A percentile compares a stretch with the other conserved stretches of the same genome.
These are phyloP conservation scores for Nitzschia inconspicua DNA, from an alignment of 108 stramenopile species.

Conservation along the genomic window DNA sequence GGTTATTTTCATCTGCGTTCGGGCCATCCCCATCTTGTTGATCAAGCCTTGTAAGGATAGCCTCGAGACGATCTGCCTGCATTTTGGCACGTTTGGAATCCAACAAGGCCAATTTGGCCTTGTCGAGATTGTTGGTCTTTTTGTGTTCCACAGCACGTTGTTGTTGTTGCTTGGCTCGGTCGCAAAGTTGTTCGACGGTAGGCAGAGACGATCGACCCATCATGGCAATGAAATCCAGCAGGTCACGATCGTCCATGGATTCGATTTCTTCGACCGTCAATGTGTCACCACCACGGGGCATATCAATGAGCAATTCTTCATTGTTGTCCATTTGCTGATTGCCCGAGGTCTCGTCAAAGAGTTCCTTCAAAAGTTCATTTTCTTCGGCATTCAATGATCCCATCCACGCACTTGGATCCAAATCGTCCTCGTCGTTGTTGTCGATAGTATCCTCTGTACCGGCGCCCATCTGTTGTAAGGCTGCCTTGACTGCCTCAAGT, in stretches of 20 bases:
- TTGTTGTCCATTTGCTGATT: background rate
- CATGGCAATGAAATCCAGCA: conserved; percentile 4
- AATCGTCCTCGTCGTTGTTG: background rate
- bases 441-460: background rate
- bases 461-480: background rate
- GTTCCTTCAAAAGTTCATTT: conserved; percentile 15
- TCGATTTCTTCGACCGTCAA: conserved; percentile 4
- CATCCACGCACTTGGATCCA: background rate
- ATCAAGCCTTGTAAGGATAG: background rate
- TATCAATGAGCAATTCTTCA: background rate
- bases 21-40: background rate
- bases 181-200: conserved; percentile 3
- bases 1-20: background rate
- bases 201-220: conserved; percentile 2
- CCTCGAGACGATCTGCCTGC: background rate
- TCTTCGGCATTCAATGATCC: conserved; percentile 14
- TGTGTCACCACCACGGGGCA: background rate
- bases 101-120: conserved; percentile 26
- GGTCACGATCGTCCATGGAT: conserved; percentile 3
- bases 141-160: conserved; percentile 18
- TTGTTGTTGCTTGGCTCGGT: conserved; percentile 2
- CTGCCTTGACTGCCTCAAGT: conserved; percentile 10
- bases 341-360: conserved; percentile 5
- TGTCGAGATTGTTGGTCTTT: conserved; percentile 25
- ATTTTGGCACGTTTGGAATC: conserved; percentile 25